A percentile compares a stretch with the other conserved stretches of the same genome.
Evolutionary conservation across 345 rosid species (phyloP).

Genomic region (Corymbia maculata): DNA sequence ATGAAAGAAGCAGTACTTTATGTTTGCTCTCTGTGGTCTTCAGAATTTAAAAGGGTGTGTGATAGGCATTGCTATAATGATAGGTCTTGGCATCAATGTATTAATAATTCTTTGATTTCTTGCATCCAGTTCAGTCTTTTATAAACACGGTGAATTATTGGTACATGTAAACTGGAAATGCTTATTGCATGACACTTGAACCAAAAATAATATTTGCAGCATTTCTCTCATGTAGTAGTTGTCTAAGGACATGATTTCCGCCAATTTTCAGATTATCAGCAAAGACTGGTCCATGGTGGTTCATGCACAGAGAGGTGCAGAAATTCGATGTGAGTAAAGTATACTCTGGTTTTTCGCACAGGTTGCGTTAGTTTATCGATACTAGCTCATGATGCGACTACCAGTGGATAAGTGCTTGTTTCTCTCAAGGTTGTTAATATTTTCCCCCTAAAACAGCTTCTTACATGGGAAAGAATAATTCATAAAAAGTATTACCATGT

Average conservation of each 20-base stretch:
- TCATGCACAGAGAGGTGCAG: conserved; percentile 46
- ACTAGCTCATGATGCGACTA: background rate
- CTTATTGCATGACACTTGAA: background rate
- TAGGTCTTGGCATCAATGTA: background rate
- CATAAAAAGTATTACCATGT: background rate
- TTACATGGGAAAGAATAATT: background rate
- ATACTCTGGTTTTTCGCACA: background rate
- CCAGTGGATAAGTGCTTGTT: background rate
- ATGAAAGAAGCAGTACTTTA: background rate
- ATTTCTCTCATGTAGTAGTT: background rate
- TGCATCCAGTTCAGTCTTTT: background rate
- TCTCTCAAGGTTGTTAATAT: background rate
- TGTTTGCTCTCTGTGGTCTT: background rate
- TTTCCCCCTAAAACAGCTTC: background rate
- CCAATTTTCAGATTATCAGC: conserved; percentile 39
- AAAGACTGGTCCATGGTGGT: conserved; percentile 94
- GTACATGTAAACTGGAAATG: background rate
- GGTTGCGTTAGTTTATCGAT: background rate
- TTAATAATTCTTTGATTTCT: background rate
- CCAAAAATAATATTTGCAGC: background rate
- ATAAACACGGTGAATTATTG: background rate
- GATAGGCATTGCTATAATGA: background rate
- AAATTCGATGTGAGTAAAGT: background rate
- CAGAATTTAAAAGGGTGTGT: background rate
- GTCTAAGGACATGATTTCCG: background rate